Conservation (phyloP, 805 yeast genomes). For the Saccharomycopsis schoenii region DNA sequence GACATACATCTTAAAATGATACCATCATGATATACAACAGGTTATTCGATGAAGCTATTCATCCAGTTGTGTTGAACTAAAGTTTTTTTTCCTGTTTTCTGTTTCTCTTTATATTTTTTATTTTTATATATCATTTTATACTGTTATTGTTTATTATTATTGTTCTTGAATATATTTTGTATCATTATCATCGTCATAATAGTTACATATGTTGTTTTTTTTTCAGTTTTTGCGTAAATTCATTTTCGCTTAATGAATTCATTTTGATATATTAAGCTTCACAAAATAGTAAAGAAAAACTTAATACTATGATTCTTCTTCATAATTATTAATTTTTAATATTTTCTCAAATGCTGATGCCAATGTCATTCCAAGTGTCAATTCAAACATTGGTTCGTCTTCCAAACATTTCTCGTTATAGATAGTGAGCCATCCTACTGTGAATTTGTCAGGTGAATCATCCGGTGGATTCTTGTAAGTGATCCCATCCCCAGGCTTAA, state of each 20-base stretch:
- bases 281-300: no score
- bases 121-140: not conserved
- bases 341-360: constrained; percentile 38
- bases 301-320: not conserved
- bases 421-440: constrained; percentile 57
- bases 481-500: constrained; percentile 47
- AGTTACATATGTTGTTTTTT: no score
- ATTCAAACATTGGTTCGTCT: constrained; percentile 41
- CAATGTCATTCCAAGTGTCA: constrained; percentile 42
- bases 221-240: no score
- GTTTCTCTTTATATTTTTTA: not conserved
- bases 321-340: not conserved
- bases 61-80: not conserved
- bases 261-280: not conserved
- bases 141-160: not conserved
- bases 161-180: not conserved
- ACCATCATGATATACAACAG: not conserved
- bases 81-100: no score
- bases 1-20: not conserved
- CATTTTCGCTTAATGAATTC: not conserved
- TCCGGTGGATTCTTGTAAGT: constrained; percentile 40
- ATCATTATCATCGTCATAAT: not conserved
- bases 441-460: constrained; percentile 50
- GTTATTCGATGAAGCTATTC: not conserved
- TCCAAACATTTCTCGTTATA: constrained; percentile 34